Conservation (phyloP, 768 basidiomycete genomes). For the Panaeolus cyanescens region DNA sequence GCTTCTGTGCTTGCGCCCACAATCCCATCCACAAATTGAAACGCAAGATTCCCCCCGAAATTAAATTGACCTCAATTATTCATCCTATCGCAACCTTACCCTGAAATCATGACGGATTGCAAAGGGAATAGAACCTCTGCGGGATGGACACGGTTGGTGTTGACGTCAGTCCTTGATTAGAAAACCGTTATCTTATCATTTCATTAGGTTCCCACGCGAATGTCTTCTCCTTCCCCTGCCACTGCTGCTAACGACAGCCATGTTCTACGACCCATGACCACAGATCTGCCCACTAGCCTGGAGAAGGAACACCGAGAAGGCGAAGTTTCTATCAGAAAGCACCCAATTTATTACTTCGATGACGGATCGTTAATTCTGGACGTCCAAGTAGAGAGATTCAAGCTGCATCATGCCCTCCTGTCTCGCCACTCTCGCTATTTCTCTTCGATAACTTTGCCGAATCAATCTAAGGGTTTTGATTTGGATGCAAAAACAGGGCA, state of each 20-base stretch:
- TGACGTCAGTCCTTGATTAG: no score
- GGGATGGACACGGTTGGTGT: no score
- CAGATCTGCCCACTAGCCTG: background rate
- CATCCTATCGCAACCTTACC: no score
- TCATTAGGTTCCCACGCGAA: background rate
- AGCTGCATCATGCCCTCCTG: conserved; percentile 55
- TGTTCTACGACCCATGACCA: background rate
- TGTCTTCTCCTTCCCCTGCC: background rate
- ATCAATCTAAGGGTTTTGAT: background rate
- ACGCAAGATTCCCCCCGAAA: no score
- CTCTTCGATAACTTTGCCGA: conserved; percentile 9
- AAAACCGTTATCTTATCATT: background rate
- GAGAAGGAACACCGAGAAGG: background rate
- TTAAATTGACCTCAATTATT: no score
- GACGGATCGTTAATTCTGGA: conserved; percentile 62
- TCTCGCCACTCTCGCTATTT: conserved; percentile 50
- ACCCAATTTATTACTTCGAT: conserved; percentile 64
- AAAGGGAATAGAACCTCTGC: no score
- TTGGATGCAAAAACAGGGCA: background rate
- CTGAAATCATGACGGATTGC: no score
- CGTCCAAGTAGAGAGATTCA: conserved; percentile 49
- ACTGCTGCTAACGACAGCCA: background rate
- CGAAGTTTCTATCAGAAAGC: conserved; percentile 20
- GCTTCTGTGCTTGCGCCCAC: no score
- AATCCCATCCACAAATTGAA: no score